Conservation (phyloP, 176 grass and related monocot genomes). For the Hordeum vulgare region MorexV3_pseudomolecules_assembly NC_058519.1:607199717-607200216, state of each 20-base stretch:
- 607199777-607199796: background rate
- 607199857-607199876: too few relatives aligned
- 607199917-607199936: too few relatives aligned
- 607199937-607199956: background rate
- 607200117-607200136: background rate
- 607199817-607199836: background rate
- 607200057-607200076: slow-evolving; percentile 31
- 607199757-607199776: background rate
- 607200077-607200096: background rate
- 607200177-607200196: slow-evolving; percentile 22
- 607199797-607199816: background rate
- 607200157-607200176: slow-evolving; percentile 9
- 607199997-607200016: slow-evolving; percentile 7
- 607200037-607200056: background rate
- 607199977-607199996: background rate
- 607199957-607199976: too few relatives aligned
- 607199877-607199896: too few relatives aligned
- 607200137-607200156: background rate
- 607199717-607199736: background rate
- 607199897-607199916: too few relatives aligned
- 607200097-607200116: background rate
- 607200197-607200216: background rate
- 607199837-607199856: background rate
- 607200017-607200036: background rate
- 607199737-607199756: background rate